Evolutionary conservation across 139 green algal genomes (phyloP), one percentile per base, ranked within the genome.

Genomic region (Tetradesmus lagerheimii): DNA sequence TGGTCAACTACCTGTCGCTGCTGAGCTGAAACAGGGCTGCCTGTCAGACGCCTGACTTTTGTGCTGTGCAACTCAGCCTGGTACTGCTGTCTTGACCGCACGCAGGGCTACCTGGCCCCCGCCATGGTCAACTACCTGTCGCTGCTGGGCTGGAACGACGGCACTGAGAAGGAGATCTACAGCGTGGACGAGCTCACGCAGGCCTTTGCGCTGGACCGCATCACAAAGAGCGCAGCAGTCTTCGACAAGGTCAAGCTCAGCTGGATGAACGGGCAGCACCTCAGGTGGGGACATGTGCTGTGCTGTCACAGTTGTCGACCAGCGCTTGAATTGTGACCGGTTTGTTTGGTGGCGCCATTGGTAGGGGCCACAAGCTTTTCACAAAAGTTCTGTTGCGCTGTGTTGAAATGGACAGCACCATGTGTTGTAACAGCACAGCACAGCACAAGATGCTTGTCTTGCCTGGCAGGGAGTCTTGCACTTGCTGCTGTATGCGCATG

Each of bases 111-210:
- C 95, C 94, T 99, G 66, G 91, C 97, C 5, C 91, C 92, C 25
- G 98, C 98, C 81, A 99, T 99, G 96, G 79, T 99, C 50, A 99
- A 99, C 95, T 99, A 97, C 94, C 95, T 99, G 38, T 94, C 96
- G 1, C 96, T 99, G 71, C 95, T 99, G 77, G 98, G 98, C 85
- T 99, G 98, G 98, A 99, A 99, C 92, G 98, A 99, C 87, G 98
- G 98, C 89, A 99, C 97, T 3, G 98, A 99, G 96, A 94, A 99
- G 92, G 98, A 99, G 92, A 97, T 99, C 84, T 99, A 95, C 94
- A 85, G 16, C 29, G 77, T 95, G 23, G 88, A 95, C n/a, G 95
- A 98, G 90, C 91, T 98, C 50, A 87, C 92, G 67, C 47, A 93
- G 5, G 94, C 94, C 34, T 99, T 99, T 87, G 91, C 87, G 6